These are phyloP conservation scores for Gracilaria caudata DNA, from an alignment of 23 red algal genomes.

Conservation along the genomic window DNA sequence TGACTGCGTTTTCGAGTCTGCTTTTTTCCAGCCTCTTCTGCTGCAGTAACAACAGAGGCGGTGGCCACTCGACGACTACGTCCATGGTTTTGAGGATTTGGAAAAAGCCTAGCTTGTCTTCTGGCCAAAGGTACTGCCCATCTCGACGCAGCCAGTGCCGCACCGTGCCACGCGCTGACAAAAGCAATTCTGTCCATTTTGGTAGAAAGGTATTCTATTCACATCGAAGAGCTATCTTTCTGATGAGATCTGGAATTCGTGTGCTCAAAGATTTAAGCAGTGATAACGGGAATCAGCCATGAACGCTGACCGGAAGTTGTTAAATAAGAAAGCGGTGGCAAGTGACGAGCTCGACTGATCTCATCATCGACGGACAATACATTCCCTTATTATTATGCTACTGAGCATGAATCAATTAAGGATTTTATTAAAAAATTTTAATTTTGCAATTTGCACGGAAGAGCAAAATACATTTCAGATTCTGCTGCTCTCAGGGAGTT, in stretches of 20 bases:
- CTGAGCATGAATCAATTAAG: background rate
- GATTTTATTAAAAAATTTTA: background rate
- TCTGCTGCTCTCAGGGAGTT: too few relatives aligned
- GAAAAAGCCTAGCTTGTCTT: background rate
- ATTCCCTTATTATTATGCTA: too few relatives aligned
- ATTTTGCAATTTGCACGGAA: too few relatives aligned
- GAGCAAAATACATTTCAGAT: too few relatives aligned
- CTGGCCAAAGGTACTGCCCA: background rate
- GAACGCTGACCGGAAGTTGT: background rate
- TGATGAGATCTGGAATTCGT: background rate
- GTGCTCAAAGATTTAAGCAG: background rate
- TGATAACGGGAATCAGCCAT: background rate
- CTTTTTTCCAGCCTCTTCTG: conserved; percentile 24
- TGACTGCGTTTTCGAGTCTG: conserved; percentile 29
- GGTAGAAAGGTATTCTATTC: background rate
- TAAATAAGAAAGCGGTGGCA: background rate
- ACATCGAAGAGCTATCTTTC: background rate
- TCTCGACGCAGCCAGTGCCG: conserved; percentile 17
- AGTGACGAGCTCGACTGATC: background rate
- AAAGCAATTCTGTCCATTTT: conserved; percentile 59
- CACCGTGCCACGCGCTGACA: conserved; percentile 38
- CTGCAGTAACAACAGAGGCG: background rate
- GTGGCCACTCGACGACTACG: background rate
- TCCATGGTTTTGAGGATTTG: background rate
- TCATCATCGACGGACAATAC: background rate